Evolutionary conservation across 768 basidiomycete species (phyloP).

Genomic region (Trametopsis cervina): DNA sequence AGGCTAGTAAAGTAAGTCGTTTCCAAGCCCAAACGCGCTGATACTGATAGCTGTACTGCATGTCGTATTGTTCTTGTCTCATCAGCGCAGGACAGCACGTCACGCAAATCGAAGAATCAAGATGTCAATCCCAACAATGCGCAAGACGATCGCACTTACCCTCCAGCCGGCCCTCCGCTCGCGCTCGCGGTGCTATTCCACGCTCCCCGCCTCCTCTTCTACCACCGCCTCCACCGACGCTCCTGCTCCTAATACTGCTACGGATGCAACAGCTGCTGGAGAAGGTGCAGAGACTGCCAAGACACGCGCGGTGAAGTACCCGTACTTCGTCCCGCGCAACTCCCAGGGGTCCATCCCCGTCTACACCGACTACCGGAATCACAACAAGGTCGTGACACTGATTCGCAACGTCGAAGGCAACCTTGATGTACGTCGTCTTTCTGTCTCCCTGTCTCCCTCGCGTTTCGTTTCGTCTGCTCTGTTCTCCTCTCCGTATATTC

Average conservation of each 20-base stretch:
- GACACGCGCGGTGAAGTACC: conserved; percentile 8
- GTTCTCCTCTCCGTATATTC: no score
- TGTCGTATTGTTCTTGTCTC: no score
- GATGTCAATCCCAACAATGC: neutral
- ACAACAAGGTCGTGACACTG: conserved; percentile 48
- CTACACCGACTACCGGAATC: conserved; percentile 68
- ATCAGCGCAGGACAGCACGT: no score
- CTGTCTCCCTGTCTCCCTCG: conserved; percentile 1
- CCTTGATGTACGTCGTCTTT: conserved; percentile 42
- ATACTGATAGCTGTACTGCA: no score
- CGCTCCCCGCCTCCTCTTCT: neutral
- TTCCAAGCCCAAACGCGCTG: no score
- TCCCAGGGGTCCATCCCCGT: conserved; percentile 63
- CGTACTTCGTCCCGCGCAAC: conserved; percentile 64
- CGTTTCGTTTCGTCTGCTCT: conserved; percentile 2
- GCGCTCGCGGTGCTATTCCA: conserved; percentile 14
- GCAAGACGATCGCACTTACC: conserved; percentile 5
- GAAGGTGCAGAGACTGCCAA: neutral
- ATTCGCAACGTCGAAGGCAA: conserved; percentile 68
- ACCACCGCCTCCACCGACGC: conserved; percentile 6
- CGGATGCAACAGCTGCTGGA: no score
- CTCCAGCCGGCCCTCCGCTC: conserved; percentile 10
- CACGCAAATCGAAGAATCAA: no score
- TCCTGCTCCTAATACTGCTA: no score
- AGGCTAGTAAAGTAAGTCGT: no score